phyloP scores from a whole-genome alignment of 2,329 filamentous ascomycete genomes.

The Juglanconis sp. region DNA sequence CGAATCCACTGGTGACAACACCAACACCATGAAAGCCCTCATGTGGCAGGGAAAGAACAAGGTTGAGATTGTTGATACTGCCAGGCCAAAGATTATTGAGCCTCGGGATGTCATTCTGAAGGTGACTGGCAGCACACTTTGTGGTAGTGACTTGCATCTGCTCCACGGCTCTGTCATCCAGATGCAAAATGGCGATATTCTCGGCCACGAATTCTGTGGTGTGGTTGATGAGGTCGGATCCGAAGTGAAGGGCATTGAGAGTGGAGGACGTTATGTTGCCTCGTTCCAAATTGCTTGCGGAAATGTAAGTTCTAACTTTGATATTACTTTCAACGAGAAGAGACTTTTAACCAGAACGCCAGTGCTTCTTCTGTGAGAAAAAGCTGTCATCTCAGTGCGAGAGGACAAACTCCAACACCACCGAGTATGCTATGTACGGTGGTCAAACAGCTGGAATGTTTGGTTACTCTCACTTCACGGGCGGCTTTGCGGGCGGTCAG shows the following conservation, averaged over 20 bases:
- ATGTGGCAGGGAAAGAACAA: constrained; percentile 80
- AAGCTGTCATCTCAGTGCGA: constrained; percentile 79
- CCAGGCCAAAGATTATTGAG: constrained; percentile 71
- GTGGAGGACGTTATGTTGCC: constrained; percentile 72
- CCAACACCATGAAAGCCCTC: constrained; percentile 73
- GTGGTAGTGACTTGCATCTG: constrained; percentile 58
- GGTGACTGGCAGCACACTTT: constrained; percentile 63
- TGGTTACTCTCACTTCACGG: constrained; percentile 75
- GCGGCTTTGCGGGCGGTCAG: constrained; percentile 83
- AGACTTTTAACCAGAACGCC: neutral
- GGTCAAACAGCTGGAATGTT: constrained; percentile 71
- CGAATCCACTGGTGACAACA: constrained; percentile 39
- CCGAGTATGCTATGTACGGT: constrained; percentile 74
- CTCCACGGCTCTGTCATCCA: constrained; percentile 56
- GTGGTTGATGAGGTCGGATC: constrained; percentile 55
- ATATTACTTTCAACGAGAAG: neutral
- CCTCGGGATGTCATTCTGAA: constrained; percentile 75
- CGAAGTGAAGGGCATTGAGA: constrained; percentile 48
- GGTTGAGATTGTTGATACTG: constrained; percentile 66
- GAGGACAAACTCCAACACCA: constrained; percentile 71
- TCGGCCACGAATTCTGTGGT: constrained; percentile 62
- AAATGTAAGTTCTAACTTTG: constrained; percentile 24
- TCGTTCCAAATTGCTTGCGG: constrained; percentile 81
- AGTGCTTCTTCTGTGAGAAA: constrained; percentile 75
- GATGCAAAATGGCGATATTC: constrained; percentile 62